Conservation (phyloP, 441 rosid species). For the Syzygium syzygioides region DNA sequence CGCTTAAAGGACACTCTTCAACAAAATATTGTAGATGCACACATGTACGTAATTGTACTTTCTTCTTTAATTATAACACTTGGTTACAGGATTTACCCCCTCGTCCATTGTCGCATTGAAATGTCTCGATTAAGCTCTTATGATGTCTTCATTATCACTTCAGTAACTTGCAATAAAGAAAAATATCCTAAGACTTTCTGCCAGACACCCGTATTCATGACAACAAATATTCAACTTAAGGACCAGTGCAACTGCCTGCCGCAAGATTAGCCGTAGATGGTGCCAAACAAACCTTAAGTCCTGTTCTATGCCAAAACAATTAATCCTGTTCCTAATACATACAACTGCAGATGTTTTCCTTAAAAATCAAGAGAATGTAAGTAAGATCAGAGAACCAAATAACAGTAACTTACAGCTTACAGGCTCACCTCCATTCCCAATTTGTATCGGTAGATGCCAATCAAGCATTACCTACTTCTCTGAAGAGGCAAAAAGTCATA, state of each 20-base stretch:
- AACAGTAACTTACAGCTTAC: not conserved
- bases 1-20: not conserved
- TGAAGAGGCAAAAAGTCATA: not conserved
- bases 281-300: not conserved
- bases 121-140: not conserved
- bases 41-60: not conserved
- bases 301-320: not conserved
- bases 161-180: not conserved
- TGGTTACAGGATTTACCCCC: not conserved
- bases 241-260: not conserved
- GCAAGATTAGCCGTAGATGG: not conserved
- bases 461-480: not conserved
- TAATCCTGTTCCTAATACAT: not conserved
- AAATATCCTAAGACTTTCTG: not conserved
- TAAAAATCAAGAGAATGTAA: not conserved
- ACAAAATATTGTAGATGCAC: not conserved
- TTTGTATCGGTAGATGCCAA: not conserved
- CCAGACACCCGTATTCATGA: not conserved
- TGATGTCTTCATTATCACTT: not conserved
- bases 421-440: not conserved
- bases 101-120: not conserved
- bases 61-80: not conserved
- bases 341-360: not conserved
- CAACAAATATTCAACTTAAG: not conserved
- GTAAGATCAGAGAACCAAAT: not conserved